Evolutionary conservation across 768 basidiomycete species (phyloP), one percentile per base, ranked within the genome.

Genomic region (Sarcodon sp.): DNA sequence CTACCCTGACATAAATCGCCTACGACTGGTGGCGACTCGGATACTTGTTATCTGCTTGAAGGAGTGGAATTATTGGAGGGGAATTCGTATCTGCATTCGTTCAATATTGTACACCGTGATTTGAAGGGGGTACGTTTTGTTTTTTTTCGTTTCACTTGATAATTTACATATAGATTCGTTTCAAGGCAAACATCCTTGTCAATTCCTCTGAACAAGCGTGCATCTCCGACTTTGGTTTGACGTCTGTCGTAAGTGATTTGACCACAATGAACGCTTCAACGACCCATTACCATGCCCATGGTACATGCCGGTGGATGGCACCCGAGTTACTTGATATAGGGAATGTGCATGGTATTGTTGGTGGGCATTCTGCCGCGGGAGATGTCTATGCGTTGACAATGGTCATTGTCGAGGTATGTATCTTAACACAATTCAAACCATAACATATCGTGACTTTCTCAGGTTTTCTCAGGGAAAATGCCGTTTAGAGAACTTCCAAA

Each of bases 1-100:
- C n/a, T 18, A 50, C 21, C 48, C 51, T 1, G 39, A 41, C 16
- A 7, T 41, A 9, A 46, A 47, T 27, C 33, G 51, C 13, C 12
- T 50, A 18, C 18, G 43, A 6, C 47, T 53, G 12, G 51, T 52
- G 13, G 10, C 38, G 27, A 21, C 38, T 10, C 27, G 38, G 38
- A 39, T 10, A n/a, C 36, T 37, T 21, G 38, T 15, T 10, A 39
- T n/a, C 38, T 39, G 9, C n/a, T 39, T 10, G 10, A 39, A n/a
- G 38, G n/a, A 10, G 9, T 21, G 27, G 27, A 39, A 4, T n/a
- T n/a, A n/a, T 39, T 39, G 27, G 10, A 39, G n/a, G n/a, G n/a
- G n/a, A n/a, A n/a, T 27, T 4, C 21, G 39, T 41, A 41, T 13
- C 39, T 41, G 1, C 39, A 41, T 41, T 27, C 8, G 7, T 15